phyloP scores from a whole-genome alignment of 108 stramenopile genomes.

The Pelagomonas calceolata region DNA sequence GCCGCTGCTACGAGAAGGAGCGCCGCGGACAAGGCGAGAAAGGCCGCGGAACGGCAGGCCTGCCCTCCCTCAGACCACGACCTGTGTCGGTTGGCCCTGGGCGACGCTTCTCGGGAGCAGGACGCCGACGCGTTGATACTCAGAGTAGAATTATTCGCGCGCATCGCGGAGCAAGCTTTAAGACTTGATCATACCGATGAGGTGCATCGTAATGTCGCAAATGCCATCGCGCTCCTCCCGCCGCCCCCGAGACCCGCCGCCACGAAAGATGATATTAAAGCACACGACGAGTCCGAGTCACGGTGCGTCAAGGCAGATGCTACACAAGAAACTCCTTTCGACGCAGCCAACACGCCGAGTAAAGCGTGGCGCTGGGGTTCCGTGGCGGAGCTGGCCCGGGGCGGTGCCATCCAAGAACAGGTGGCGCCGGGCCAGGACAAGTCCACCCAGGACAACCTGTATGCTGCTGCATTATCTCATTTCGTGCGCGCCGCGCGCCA shows the following conservation, averaged over 20 bases:
- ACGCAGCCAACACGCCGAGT: not conserved
- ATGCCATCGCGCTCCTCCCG: not conserved
- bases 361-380: constrained; percentile 29
- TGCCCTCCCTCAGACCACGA: too few relatives aligned
- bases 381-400: constrained; percentile 24
- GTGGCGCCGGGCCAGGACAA: constrained; percentile 26
- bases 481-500: constrained; percentile 15
- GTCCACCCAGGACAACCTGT: constrained; percentile 27
- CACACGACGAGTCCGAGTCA: not conserved
- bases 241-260: not conserved
- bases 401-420: constrained; percentile 11
- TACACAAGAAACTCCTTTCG: not conserved
- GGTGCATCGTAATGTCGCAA: not conserved
- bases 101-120: constrained; percentile 6
- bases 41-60: not conserved
- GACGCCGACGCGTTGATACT: constrained; percentile 33
- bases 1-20: not conserved
- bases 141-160: constrained; percentile 36
- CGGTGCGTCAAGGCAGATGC: not conserved
- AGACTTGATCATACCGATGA: not conserved
- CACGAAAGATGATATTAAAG: not conserved
- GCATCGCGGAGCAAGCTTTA: constrained; percentile 37
- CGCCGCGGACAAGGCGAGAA: not conserved
- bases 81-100: too few relatives aligned
- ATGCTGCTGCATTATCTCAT: constrained; percentile 18